Conservation (phyloP, 1,284 basidiomycete species). For the Ganoderma lingzhi region DNA sequence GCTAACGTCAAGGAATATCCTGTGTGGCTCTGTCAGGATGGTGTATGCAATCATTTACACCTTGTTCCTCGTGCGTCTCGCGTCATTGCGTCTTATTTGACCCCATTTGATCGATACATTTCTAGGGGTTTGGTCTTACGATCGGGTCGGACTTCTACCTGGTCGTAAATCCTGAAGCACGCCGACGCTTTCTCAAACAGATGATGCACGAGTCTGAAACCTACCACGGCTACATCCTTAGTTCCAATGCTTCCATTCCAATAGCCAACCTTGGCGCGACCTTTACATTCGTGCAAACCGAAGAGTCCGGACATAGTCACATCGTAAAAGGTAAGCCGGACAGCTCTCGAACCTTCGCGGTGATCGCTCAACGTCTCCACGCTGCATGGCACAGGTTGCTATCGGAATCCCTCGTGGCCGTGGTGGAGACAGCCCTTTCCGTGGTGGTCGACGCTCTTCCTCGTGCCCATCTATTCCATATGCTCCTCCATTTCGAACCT, state of each 20-base stretch:
- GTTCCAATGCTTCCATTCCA: conserved; percentile 60
- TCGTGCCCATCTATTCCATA: conserved; percentile 84
- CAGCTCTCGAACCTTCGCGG: background rate
- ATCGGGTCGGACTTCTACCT: conserved; percentile 89
- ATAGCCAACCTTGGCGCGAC: conserved; percentile 60
- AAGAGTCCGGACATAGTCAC: conserved; percentile 32
- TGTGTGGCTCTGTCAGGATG: conserved; percentile 88
- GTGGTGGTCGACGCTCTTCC: conserved; percentile 78
- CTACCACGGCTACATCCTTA: conserved; percentile 70
- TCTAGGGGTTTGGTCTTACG: conserved; percentile 83
- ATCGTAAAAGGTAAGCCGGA: conserved; percentile 59
- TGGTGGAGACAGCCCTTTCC: conserved; percentile 83
- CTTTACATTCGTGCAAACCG: conserved; percentile 67
- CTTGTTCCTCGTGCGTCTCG: conserved; percentile 69
- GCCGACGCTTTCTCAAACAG: conserved; percentile 52
- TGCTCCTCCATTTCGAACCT: conserved; percentile 83
- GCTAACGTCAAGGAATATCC: conserved; percentile 83
- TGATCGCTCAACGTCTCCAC: background rate
- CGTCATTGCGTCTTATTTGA: conserved; percentile 11
- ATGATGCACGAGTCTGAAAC: conserved; percentile 47
- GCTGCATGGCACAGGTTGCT: conserved; percentile 61
- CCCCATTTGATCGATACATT: conserved; percentile 14
- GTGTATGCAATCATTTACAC: conserved; percentile 92
- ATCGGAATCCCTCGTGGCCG: conserved; percentile 73
- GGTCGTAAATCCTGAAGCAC: conserved; percentile 75